Base-by-base conservation (phyloP, 2,329 filamentous ascomycete genomes). In the Leptoxyphium fumago region DNA sequence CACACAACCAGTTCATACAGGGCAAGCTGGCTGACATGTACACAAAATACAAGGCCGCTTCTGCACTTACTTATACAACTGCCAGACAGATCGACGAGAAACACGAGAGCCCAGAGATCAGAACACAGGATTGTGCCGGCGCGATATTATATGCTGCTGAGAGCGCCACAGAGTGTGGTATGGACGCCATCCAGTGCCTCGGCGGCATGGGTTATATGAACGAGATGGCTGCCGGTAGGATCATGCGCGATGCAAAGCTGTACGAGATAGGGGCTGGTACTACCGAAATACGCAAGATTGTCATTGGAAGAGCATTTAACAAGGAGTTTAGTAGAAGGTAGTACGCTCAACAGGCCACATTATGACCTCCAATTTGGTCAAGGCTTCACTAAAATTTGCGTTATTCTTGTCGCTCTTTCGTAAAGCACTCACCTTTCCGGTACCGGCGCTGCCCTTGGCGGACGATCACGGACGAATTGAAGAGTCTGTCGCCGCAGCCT, bases 201-300 rank as follows among this genome's bases (percentile, higher is more conserved):
- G 91, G 91, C 14, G 91, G 89, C 0, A 96, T 89, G 77, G 89
- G 89, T 1, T 96, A 96, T 59, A 78, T 94, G 53, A 94, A 95
- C 63, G 91, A 98, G 66, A 86, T 96, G 68, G 81, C 86, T 0
- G 88, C 86, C 0, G 93, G 88, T 17, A 72, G 89, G 50, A 73
- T 96, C 52, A 65, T 96, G 54, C 68, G 91, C 57, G 78, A 82
- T 64, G 78, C 78, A 3, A 82, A 82, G 60, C 63, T 98, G 47
- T 98, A 98, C 62, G 91, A 96, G 67, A 96, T 98, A 60, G 91
- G 91, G 1, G 91, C 91, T 5, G 91, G 91, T 5, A 96, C 91
- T 2, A 94, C 86, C 47, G 91, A 98, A 67, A 81, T 98, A 42
- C 73, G 91, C 52, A 74, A 88, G 51, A 93, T 96, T 78, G 86